Conservation (phyloP, 1,284 basidiomycete genomes). For the Moniliella sp. region DNA sequence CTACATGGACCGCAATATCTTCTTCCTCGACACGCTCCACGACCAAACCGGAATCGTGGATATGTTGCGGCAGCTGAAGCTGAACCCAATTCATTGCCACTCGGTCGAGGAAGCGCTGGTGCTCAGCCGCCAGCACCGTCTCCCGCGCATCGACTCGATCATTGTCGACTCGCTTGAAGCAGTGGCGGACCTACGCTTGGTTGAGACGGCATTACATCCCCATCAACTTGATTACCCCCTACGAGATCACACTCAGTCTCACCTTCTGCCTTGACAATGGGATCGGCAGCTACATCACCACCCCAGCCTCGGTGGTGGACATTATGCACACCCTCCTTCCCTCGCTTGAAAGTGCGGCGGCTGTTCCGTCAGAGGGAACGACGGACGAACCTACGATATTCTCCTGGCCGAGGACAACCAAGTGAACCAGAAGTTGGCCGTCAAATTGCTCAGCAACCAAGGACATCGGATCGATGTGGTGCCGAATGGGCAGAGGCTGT, state of each 20-base stretch:
- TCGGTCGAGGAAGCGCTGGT: conserved; percentile 57
- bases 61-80: conserved; percentile 57
- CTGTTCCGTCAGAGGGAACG: conserved; percentile 54
- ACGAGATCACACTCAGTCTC: conserved; percentile 30
- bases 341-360: conserved; percentile 75
- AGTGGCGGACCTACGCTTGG: conserved; percentile 68
- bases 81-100: conserved; percentile 57
- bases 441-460: conserved; percentile 28
- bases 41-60: conserved; percentile 58
- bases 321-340: conserved; percentile 75
- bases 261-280: conserved; percentile 61
- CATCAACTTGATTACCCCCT: conserved; percentile 58
- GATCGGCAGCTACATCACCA: conserved; percentile 71
- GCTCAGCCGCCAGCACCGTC: conserved; percentile 48
- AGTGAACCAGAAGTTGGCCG: conserved; percentile 25
- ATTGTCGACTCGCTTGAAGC: conserved; percentile 68
- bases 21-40: conserved; percentile 69
- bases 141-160: conserved; percentile 81
- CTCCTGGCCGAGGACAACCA: conserved; percentile 28
- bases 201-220: conserved; percentile 90
- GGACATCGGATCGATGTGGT: conserved; percentile 27
- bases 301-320: conserved; percentile 68
- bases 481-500: conserved; percentile 22
- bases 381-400: conserved; percentile 71
- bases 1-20: conserved; percentile 37